phyloP scores from a whole-genome alignment of 192 early-diverging fungal genomes.

The Coemansia javaensis region DNA sequence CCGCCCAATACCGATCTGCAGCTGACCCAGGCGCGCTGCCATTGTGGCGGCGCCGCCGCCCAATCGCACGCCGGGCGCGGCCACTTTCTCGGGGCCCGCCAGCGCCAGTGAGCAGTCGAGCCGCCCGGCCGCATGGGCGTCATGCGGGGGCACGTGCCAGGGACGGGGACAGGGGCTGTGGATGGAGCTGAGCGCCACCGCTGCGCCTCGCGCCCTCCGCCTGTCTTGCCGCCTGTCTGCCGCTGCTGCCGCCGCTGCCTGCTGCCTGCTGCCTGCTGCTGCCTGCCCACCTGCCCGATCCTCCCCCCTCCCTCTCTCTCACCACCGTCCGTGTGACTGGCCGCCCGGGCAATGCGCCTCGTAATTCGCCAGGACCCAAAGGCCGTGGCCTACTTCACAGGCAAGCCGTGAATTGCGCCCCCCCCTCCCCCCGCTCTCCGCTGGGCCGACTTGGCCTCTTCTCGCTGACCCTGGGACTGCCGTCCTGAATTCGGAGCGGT shows the following conservation, averaged over 20 bases:
- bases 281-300: too few species aligned
- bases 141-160: too few species aligned
- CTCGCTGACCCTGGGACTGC: neutral
- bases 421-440: neutral
- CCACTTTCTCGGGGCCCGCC: constrained; percentile 11
- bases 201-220: too few species aligned
- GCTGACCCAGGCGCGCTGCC: constrained; percentile 1
- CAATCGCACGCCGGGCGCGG: constrained; percentile 4
- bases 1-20: constrained; percentile 1
- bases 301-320: too few species aligned
- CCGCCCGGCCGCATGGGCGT: too few species aligned
- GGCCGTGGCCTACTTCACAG: constrained; percentile 48
- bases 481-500: constrained; percentile 3
- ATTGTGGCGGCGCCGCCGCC: neutral
- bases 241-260: too few species aligned
- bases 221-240: too few species aligned
- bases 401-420: constrained; percentile 9
- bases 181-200: too few species aligned
- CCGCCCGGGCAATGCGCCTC: constrained; percentile 32
- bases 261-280: too few species aligned
- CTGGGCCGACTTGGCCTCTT: neutral
- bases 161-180: too few species aligned
- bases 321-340: too few species aligned
- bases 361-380: constrained; percentile 50
- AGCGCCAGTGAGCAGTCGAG: too few species aligned